Conservation (phyloP, 306 rosid species). For the Elaeagnus macrophylla region DNA sequence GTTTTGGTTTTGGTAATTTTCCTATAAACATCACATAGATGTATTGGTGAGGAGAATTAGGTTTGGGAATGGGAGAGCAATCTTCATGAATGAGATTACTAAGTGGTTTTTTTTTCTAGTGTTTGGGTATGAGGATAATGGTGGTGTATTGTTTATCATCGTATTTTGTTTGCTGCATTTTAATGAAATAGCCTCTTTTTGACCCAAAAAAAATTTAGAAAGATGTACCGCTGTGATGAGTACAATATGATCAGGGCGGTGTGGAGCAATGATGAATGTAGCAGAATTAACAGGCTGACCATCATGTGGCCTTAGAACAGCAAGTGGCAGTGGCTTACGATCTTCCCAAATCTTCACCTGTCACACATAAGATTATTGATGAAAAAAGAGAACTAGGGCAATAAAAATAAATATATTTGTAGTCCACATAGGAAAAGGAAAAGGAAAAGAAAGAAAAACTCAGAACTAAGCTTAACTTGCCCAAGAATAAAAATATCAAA, state of each 20-base stretch:
- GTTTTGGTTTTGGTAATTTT: no score
- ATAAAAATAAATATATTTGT: conserved; percentile 1
- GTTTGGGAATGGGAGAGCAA: no score
- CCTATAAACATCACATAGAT: no score
- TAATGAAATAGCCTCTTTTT: no score
- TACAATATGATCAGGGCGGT: conserved; percentile 62
- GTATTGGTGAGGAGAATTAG: no score
- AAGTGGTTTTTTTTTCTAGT: no score
- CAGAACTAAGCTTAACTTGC: neutral
- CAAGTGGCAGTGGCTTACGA: conserved; percentile 46
- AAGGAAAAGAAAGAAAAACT: neutral
- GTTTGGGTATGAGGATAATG: no score
- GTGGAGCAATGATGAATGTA: conserved; percentile 65
- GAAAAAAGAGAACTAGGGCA: conserved; percentile 8
- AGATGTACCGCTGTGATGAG: conserved; percentile 61
- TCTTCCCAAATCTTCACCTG: conserved; percentile 81
- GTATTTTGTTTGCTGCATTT: no score
- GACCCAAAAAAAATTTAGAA: conserved; percentile 12
- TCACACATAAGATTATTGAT: conserved; percentile 11
- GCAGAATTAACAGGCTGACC: conserved; percentile 60
- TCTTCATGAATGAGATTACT: no score
- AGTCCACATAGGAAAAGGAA: neutral
- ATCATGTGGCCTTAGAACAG: conserved; percentile 58
- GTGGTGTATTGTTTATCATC: no score
- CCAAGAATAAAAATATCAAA: neutral